Conservation (phyloP, 2,329 filamentous ascomycete genomes). For the Neofusicoccum laricinum region DNA sequence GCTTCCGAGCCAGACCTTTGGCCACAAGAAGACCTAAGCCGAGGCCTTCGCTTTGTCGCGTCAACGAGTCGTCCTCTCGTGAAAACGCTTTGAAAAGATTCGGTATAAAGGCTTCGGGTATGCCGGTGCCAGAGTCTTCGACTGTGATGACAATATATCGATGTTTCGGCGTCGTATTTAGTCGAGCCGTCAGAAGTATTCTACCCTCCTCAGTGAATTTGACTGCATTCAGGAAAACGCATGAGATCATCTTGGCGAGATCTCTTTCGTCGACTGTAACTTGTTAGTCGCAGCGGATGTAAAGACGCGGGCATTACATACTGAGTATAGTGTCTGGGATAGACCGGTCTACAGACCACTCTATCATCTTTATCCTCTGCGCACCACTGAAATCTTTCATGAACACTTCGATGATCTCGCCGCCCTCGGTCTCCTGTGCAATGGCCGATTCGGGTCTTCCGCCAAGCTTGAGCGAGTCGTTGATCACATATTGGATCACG, state of each 20-base stretch:
- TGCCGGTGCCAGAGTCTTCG: conserved; percentile 66
- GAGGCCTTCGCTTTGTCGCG: conserved; percentile 64
- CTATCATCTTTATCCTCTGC: conserved; percentile 45
- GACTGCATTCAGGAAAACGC: conserved; percentile 64
- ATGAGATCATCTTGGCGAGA: conserved; percentile 61
- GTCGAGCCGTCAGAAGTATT: conserved; percentile 55
- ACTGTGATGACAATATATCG: conserved; percentile 61
- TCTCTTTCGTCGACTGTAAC: conserved; percentile 58
- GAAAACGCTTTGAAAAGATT: conserved; percentile 69
- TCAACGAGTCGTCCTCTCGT: conserved; percentile 65
- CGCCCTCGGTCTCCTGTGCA: conserved; percentile 44
- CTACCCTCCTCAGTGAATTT: conserved; percentile 67
- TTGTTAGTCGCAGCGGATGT: conserved; percentile 18
- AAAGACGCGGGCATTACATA: conserved; percentile 20
- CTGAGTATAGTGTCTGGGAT: conserved; percentile 54
- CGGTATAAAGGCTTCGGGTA: conserved; percentile 63
- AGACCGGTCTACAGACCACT: conserved; percentile 49
- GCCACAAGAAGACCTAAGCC: conserved; percentile 70
- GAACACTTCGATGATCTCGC: conserved; percentile 50
- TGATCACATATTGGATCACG: conserved; percentile 51
- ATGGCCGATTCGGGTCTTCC: conserved; percentile 52
- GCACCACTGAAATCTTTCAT: conserved; percentile 44
- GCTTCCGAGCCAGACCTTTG: conserved; percentile 65
- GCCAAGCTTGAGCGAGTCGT: conserved; percentile 51
- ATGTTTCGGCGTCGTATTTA: conserved; percentile 43